Percentiles rank a stretch among this genome's conserved stretches.
Evolutionary conservation across 345 rosid genomes (phyloP).

Genomic region (Adansonia digitata): DNA sequence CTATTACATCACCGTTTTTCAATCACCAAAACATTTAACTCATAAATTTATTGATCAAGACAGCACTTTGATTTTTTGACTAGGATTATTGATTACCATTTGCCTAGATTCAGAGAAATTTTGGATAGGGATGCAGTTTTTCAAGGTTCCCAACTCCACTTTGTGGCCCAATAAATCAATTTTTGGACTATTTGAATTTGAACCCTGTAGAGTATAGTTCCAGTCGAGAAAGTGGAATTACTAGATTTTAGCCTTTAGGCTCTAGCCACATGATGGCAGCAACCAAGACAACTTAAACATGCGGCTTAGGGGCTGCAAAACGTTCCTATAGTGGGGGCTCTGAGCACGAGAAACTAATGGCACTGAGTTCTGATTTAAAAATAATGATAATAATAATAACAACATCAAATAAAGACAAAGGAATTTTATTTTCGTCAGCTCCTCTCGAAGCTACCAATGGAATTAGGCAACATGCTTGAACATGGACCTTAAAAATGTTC

Average conservation of each 20-base stretch:
- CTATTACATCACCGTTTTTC: not conserved
- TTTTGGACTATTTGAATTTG: not conserved
- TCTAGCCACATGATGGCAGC: conserved; percentile 9
- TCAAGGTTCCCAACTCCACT: not conserved
- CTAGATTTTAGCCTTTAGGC: not conserved
- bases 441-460: no score
- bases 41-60: not conserved
- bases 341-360: not conserved
- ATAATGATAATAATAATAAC: no score
- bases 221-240: not conserved
- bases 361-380: no score
- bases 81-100: not conserved
- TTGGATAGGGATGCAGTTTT: not conserved
- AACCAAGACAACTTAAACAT: not conserved
- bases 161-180: not conserved
- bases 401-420: no score
- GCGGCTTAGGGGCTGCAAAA: not conserved
- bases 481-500: no score
- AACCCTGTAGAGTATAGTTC: not conserved
- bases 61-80: not conserved
- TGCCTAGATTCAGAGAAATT: not conserved
- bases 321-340: not conserved
- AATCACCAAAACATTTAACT: not conserved
- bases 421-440: no score
- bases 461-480: no score